Base-by-base conservation (phyloP, 345 rosid species). In the Sisymbrium altissimum region DNA sequence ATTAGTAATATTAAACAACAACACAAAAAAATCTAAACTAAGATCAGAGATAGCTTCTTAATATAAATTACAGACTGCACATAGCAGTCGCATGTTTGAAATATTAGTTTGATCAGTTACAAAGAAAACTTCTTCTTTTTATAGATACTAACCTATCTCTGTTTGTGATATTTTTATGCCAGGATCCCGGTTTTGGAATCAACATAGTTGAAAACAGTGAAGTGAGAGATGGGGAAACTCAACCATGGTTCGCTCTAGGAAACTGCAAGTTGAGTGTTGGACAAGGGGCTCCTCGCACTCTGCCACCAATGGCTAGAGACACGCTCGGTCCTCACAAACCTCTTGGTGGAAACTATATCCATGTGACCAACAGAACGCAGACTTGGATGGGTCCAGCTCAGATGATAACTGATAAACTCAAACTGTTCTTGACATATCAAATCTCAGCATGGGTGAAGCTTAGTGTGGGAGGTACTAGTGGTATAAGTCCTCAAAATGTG, bases 301-400 rank as follows among this genome's bases (percentile, higher is more conserved):
- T 89, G 21, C 94, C 98, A 13, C 87, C 92, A 27, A 88, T 84
- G 88, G 97, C 94, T 2, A 88, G 89, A 75, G 88, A 83, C 39
- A 85, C 97, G 36, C 87, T 89, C 4, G 93, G 97, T 41, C 81
- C 82, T 78, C 86, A 83, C 50, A 85, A 60, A 45, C 86, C 91
- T 56, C 80, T 93, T 36, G 78, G 90, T 9, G 97, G 95, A 45
- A 84, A 77, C 54, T 88, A 80, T 82, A 84, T 93, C 55, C 79
- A 74, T 10, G 96, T 84, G n/a, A 86, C 91, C 10, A 88, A 86
- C 33, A 86, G 98, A 25, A 84, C 96, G 0, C 90, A 89, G 72
- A 86, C 80, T 64, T 93, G 97, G 98, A 91, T 93, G 96, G 98
- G 97, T 48, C 97, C 98, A n/a, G 97, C 97, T 39, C 98, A 93